Evolutionary conservation across 208 protist genomes (phyloP).

Genomic region (Leishmania tarentolae): DNA sequence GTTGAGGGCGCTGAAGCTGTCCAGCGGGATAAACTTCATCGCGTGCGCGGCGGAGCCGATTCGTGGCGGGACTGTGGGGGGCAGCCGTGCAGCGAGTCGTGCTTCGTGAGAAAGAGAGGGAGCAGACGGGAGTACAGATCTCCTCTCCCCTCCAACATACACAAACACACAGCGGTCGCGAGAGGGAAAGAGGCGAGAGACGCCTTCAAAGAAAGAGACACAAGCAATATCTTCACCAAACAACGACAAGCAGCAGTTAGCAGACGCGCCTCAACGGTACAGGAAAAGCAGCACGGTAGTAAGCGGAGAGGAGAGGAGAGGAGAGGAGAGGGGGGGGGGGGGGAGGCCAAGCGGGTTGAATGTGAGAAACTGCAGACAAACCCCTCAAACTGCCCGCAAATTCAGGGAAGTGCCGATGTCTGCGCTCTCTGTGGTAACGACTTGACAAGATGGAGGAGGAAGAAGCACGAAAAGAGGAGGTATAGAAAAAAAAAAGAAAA

Average conservation of each 20-base stretch:
- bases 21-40: slow-evolving; percentile 82
- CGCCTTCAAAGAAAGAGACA: neutral
- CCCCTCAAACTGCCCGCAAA: neutral
- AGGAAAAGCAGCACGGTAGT: neutral
- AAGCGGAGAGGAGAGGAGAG: no score
- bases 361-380: neutral
- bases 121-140: neutral
- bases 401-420: neutral
- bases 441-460: neutral
- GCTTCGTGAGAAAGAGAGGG: neutral
- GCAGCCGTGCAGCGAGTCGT: neutral
- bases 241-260: slow-evolving; percentile 1
- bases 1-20: slow-evolving; percentile 77
- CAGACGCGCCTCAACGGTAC: neutral
- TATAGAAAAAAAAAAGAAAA: no score
- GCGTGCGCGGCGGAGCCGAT: no score
- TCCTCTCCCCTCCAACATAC: no score
- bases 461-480: neutral
- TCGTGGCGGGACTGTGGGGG: neutral
- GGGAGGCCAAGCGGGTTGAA: neutral
- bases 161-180: neutral
- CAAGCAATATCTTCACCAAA: neutral
- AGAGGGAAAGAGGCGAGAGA: neutral
- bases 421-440: neutral
- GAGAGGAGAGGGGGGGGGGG: neutral